Evolutionary conservation across 495 filamentous ascomycete species (phyloP), one percentile per base, ranked within the genome.

Genomic region (Durotheca rogersii): DNA sequence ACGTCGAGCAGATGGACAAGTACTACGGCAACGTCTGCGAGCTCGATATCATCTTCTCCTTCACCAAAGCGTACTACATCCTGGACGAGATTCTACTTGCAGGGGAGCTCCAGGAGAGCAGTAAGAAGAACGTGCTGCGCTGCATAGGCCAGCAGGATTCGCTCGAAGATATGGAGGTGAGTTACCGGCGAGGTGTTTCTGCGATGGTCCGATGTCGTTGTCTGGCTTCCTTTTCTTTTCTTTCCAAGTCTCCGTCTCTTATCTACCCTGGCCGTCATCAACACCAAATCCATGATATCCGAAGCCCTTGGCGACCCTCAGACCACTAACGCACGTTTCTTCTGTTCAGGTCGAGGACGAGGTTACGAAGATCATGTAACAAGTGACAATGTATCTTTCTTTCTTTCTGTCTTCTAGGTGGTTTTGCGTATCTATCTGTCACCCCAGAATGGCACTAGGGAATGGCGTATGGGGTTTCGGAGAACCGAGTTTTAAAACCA

Each of bases 21-120:
- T 99, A 97, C 78, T 99, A 99, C 67, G 93, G 93, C 68, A 99
- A 99, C 72, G 93, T 99, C 48, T 99, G 93, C 82, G 94, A 99
- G 76, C 77, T 98, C 57, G 93, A 98, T 63, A 93, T 98, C 65
- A 96, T 97, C 63, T 99, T 99, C 80, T 97, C 97, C 70, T 97
- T 97, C 69, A 93, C 96, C 67, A 97, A 97, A 74, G 93, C 94
- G 44, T 99, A 99, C 70, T 96, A 94, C 70, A 97, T 99, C 60
- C 79, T 99, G 16, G 93, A 99, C 63, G 93, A 99, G 76, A 79
- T 99, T 38, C 78, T 99, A 58, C 68, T 99, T 51, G 93, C 94
- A 1, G 93, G 93, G 29, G 93, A 99, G 69, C 86, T 99, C 75
- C 94, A 99, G 72, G 93, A 99, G 72, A 97, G 90, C 66, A 96